Base-by-base conservation (phyloP, 2,329 filamentous ascomycete genomes). In the Myriosclerotinia scirpicola region DNA sequence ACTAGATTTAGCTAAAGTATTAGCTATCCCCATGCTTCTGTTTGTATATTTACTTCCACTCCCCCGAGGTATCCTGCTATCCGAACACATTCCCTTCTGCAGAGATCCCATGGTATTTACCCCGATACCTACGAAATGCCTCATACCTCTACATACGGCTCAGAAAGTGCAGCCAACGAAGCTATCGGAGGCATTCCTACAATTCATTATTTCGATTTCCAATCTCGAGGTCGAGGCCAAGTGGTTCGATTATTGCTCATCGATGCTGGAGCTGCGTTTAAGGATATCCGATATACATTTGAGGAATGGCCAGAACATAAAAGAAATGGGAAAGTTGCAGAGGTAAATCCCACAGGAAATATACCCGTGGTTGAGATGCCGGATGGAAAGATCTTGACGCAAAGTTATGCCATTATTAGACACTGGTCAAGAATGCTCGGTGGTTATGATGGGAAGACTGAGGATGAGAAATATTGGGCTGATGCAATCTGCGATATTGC, bases 181-280 rank as follows among this genome's bases (percentile, higher is more conserved):
- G 73, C 72, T 52, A 75, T 76, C 53, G 74, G 75, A n/a, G 75
- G 75, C 52, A 68, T 76, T n/a, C 75, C 76, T 9, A 73, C 69
- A 4, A 72, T 75, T 22, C 72, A 76, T 64, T 77, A 77, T 69
- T 74, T 75, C 59, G 73, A 77, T 67, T 77, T 75, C 65, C 67
- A 71, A 48, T 76, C 74, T 26, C 71, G 73, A 17, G 75, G 75
- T 30, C 71, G 75, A 14, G 74, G 74, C 11, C 73, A 77, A 68
- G 75, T 73, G 12, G 64, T 77, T 40, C 71, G 75, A 38, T 69
- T 76, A 2, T 50, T 76, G 30, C 66, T 71, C 40, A 71, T 69
- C 44, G 75, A 77, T 54, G 74, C 73, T 36, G 74, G 72, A 22
- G 75, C 76, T 15, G 73, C 74, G 14, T 76, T 75, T 38, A 70